Conservation (phyloP, 2,329 filamentous ascomycete genomes). For the Cytospora schulzeri region DNA sequence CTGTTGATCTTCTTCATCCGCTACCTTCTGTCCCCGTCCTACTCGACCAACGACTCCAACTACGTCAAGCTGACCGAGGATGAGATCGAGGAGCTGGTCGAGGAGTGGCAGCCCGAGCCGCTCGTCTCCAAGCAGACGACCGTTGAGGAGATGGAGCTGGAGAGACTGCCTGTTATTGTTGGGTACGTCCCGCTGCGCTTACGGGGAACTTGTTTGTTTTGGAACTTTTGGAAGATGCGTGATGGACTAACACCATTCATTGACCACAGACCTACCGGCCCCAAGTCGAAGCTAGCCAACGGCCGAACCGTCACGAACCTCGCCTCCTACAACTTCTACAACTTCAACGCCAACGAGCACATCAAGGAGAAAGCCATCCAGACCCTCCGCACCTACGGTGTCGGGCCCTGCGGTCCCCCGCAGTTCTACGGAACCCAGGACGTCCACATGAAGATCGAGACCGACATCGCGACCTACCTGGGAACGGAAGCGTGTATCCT, state of each 20-base stretch:
- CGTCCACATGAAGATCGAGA: constrained; percentile 95
- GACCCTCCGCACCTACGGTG: constrained; percentile 91
- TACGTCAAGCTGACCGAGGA: constrained; percentile 89
- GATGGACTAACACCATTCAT: constrained; percentile 3
- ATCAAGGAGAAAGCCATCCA: constrained; percentile 95
- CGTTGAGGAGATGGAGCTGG: constrained; percentile 79
- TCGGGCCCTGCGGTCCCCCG: constrained; percentile 93
- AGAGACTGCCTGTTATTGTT: constrained; percentile 83
- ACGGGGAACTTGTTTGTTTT: not conserved
- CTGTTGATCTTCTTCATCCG: constrained; percentile 94
- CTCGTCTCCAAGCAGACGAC: constrained; percentile 74
- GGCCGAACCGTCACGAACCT: constrained; percentile 92
- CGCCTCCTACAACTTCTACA: constrained; percentile 96
- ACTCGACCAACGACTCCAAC: constrained; percentile 87
- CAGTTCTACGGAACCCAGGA: constrained; percentile 99
- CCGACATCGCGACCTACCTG: constrained; percentile 87
- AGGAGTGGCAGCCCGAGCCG: constrained; percentile 95
- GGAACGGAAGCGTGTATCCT: constrained; percentile 89
- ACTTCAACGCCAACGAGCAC: constrained; percentile 88
- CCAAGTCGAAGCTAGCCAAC: constrained; percentile 84
- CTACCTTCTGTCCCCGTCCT: constrained; percentile 88
- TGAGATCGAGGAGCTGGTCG: constrained; percentile 95
- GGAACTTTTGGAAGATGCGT: not conserved
- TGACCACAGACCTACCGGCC: constrained; percentile 72
- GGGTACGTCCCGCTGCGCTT: constrained; percentile 61